Percentiles rank a stretch among this genome's conserved stretches.
These are phyloP conservation scores for Clohesyomyces aquaticus DNA, from an alignment of 495 filamentous ascomycete genomes.

Conservation along the genomic window DNA sequence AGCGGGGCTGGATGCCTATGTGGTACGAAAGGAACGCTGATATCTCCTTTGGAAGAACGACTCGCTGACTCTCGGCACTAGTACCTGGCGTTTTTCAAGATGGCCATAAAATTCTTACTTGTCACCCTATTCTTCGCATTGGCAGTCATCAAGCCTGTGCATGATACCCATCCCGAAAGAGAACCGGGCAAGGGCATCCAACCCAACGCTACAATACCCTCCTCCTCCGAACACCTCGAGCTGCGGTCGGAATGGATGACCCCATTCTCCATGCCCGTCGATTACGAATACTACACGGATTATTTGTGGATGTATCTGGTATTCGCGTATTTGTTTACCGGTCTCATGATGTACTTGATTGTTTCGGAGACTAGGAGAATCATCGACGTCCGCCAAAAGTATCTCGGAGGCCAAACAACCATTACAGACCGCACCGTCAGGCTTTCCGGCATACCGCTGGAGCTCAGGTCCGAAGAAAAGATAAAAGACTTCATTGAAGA, in stretches of 20 bases:
- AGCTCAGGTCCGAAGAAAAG: slow-evolving; percentile 77
- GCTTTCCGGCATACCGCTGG: slow-evolving; percentile 81
- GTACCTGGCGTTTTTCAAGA: slow-evolving; percentile 94
- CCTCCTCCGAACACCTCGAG: slow-evolving; percentile 1
- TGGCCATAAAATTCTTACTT: slow-evolving; percentile 81
- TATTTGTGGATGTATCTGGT: slow-evolving; percentile 94
- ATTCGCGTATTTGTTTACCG: slow-evolving; percentile 90
- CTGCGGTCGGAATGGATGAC: slow-evolving; percentile 20
- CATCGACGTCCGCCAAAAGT: slow-evolving; percentile 83
- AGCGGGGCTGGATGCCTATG: slow-evolving; percentile 92
- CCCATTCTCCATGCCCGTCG: not conserved
- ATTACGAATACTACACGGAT: slow-evolving; percentile 44
- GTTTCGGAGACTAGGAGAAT: slow-evolving; percentile 79
- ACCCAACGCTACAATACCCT: not conserved
- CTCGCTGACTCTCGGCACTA: slow-evolving; percentile 44
- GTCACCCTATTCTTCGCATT: slow-evolving; percentile 79
- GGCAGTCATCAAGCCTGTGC: slow-evolving; percentile 81
- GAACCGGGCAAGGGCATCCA: slow-evolving; percentile 23
- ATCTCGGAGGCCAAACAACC: slow-evolving; percentile 89
- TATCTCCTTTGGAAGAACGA: too few relatives aligned
- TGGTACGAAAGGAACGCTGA: slow-evolving; percentile 71
- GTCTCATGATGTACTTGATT: slow-evolving; percentile 79
- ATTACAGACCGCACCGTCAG: slow-evolving; percentile 93
- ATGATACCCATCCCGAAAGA: slow-evolving; percentile 61
- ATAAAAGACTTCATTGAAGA: slow-evolving; percentile 88